These are phyloP conservation scores for Acorus gramineus DNA, from an alignment of 106 monocot species.

Conservation along the genomic window DNA sequence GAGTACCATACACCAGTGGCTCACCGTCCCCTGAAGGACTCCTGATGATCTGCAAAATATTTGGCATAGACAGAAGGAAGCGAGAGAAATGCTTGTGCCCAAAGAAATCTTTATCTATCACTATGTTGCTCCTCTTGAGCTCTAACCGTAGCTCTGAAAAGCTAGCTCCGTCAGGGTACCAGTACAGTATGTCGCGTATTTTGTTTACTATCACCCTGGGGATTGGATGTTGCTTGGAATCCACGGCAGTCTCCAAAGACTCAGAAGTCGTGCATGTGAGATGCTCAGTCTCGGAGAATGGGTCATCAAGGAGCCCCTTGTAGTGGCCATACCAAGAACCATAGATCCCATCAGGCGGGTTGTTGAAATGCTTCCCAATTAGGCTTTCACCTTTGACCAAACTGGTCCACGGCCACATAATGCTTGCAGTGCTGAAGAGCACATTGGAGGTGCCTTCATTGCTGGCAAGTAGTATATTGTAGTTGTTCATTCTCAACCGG, in stretches of 20 bases:
- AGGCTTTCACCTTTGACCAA: constrained; percentile 49
- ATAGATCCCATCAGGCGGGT: constrained; percentile 84
- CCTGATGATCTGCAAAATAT: constrained; percentile 33
- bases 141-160: constrained; percentile 36
- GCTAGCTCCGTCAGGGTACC: constrained; percentile 55
- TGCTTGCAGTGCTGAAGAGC: constrained; percentile 74
- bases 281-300: constrained; percentile 29
- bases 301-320: constrained; percentile 60
- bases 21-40: constrained; percentile 28
- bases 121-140: constrained; percentile 42
- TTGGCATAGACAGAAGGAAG: constrained; percentile 51
- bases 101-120: constrained; percentile 54
- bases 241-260: constrained; percentile 22
- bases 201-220: constrained; percentile 43
- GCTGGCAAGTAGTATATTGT: constrained; percentile 75
- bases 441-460: constrained; percentile 23
- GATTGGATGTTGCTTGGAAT: constrained; percentile 42
- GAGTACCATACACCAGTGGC: constrained; percentile 28
- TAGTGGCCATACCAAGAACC: constrained; percentile 89
- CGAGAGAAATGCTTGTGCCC: constrained; percentile 68
- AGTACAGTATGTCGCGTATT: constrained; percentile 40
- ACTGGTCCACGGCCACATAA: constrained; percentile 78
- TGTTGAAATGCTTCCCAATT: constrained; percentile 49
- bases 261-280: constrained; percentile 13
- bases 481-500: constrained; percentile 88